phyloP scores from a whole-genome alignment of 352 stramenopile genomes.

The Phytophthora constricta region DNA sequence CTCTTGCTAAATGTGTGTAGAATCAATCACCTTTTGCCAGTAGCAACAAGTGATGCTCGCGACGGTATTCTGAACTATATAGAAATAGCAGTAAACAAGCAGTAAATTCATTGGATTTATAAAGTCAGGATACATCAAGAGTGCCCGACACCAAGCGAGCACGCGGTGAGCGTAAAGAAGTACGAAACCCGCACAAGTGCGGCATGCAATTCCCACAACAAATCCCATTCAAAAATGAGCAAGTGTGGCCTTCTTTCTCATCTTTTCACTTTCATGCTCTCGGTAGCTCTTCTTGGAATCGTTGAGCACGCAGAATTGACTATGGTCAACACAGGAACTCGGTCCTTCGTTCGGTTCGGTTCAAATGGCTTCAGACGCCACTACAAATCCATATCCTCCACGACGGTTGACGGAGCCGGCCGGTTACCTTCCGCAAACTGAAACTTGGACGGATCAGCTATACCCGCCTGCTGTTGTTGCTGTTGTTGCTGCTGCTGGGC shows the following conservation, averaged over 20 bases:
- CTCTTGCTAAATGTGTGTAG: too few species aligned
- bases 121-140: not conserved
- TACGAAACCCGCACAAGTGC: slow-evolving; percentile 15
- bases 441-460: slow-evolving; percentile 42
- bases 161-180: slow-evolving; percentile 1
- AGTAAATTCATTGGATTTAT: not conserved
- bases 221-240: slow-evolving; percentile 34
- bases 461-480: slow-evolving; percentile 16
- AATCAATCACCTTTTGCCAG: too few species aligned
- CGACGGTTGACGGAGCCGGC: slow-evolving; percentile 33
- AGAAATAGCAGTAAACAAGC: not conserved
- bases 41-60: too few species aligned
- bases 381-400: slow-evolving; percentile 57
- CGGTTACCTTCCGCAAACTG: slow-evolving; percentile 31
- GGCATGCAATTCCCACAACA: slow-evolving; percentile 25
- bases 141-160: not conserved
- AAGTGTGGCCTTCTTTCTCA: slow-evolving; percentile 17
- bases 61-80: not conserved
- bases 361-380: slow-evolving; percentile 11
- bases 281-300: slow-evolving; percentile 19
- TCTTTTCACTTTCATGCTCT: slow-evolving; percentile 19
- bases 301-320: slow-evolving; percentile 8
- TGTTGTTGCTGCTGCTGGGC: slow-evolving; percentile 33
- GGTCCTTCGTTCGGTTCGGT: slow-evolving; percentile 15
- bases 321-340: slow-evolving; percentile 1